Conservation (phyloP, 441 rosid species). For the Eruca vesicaria region DNA sequence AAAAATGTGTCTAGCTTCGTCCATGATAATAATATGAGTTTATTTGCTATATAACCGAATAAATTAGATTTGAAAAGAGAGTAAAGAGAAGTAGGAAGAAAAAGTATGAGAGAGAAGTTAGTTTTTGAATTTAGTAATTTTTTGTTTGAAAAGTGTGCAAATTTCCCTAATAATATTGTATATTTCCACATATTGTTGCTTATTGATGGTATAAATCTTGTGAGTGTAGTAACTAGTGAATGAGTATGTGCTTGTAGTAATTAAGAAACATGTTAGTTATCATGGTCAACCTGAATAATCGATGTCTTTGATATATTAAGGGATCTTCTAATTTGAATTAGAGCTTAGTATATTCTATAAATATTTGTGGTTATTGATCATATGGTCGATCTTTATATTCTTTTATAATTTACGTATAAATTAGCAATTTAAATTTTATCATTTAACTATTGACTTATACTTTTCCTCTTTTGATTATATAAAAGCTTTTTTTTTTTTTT, state of each 20-base stretch:
- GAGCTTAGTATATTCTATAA: not conserved
- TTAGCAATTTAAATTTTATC: not conserved
- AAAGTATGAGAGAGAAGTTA: too few species aligned
- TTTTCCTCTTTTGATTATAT: not conserved
- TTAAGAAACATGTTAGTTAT: not conserved
- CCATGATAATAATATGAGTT: too few species aligned
- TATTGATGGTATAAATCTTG: not conserved
- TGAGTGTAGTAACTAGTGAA: not conserved
- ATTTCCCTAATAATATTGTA: too few species aligned
- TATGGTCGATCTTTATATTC: not conserved
- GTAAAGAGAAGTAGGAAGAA: too few species aligned
- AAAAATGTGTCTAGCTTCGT: too few species aligned
- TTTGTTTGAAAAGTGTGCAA: too few species aligned
- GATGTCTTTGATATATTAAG: not conserved
- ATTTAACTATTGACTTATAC: not conserved
- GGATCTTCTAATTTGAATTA: not conserved
- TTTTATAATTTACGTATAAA: not conserved
- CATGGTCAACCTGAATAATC: not conserved
- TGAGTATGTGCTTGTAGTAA: too few species aligned
- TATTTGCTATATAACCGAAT: too few species aligned
- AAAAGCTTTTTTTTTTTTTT: too few species aligned
- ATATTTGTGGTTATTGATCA: not conserved
- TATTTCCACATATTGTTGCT: not conserved
- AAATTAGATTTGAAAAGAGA: too few species aligned
- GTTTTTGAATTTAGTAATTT: too few species aligned